These are phyloP conservation scores for Pyropia haitanensis DNA, from an alignment of 23 red algal genomes.

Conservation along the genomic window DNA sequence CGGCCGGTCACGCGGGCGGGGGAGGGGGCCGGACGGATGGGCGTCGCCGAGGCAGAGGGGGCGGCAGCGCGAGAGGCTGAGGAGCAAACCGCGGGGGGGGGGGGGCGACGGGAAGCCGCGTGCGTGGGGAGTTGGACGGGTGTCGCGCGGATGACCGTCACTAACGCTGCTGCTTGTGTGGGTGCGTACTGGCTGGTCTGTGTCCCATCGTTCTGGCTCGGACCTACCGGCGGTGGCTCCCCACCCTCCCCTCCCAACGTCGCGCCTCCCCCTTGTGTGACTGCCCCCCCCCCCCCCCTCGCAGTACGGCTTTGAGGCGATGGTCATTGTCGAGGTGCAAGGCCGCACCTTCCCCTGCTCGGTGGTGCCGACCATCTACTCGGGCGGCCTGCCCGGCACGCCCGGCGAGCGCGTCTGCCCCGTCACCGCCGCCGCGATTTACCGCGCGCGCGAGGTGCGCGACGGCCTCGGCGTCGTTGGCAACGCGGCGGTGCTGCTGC, in stretches of 20 bases:
- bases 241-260: not conserved
- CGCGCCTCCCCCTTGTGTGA: not conserved
- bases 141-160: not conserved
- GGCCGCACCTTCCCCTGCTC: conserved; percentile 19
- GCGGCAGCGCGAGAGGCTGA: too few species aligned
- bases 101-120: too few species aligned
- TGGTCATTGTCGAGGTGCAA: conserved; percentile 64
- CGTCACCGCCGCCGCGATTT: conserved; percentile 24
- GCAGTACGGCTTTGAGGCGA: conserved; percentile 50
- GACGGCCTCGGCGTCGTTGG: conserved; percentile 28
- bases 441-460: conserved; percentile 29
- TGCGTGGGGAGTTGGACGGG: too few species aligned
- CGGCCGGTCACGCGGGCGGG: not conserved
- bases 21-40: not conserved
- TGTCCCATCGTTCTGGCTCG: too few species aligned
- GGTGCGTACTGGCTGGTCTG: not conserved
- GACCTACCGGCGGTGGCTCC: too few species aligned
- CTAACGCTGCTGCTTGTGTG: not conserved
- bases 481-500: conserved; percentile 29
- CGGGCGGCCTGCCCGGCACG: not conserved
- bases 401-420: conserved; percentile 24
- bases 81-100: too few species aligned
- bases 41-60: too few species aligned
- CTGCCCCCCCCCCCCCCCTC: not conserved
- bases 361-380: conserved; percentile 33